Conservation (phyloP, 148 eudicot species). For the Cornus florida region DNA sequence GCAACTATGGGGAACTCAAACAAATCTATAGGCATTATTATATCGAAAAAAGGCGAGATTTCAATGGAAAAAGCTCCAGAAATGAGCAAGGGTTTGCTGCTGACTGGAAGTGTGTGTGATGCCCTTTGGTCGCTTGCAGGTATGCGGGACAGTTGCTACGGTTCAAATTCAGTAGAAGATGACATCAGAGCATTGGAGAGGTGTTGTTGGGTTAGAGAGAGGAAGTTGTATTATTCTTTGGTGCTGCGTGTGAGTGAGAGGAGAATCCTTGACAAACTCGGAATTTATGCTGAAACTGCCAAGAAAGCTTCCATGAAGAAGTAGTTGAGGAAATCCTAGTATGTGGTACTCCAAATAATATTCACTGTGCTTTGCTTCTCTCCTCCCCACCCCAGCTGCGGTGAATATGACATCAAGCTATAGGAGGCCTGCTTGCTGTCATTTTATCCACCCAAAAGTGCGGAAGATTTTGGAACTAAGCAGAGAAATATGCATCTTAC, state of each 20-base stretch:
- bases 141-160: constrained; percentile 69
- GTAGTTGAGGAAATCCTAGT: constrained; percentile 16
- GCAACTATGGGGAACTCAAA: constrained; percentile 27
- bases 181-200: constrained; percentile 45
- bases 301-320: constrained; percentile 11
- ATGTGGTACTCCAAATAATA: not conserved
- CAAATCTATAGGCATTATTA: constrained; percentile 13
- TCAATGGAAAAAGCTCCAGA: constrained; percentile 25
- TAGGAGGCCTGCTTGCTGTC: not conserved
- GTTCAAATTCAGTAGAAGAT: constrained; percentile 49
- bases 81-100: constrained; percentile 39
- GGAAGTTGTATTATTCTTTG: constrained; percentile 70
- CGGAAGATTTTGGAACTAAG: not conserved
- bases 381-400: not conserved
- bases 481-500: too few relatives aligned
- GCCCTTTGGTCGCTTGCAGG: constrained; percentile 69
- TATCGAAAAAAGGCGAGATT: constrained; percentile 23
- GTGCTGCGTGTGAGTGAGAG: constrained; percentile 76
- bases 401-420: not conserved
- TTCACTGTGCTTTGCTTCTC: not conserved
- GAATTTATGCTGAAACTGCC: constrained; percentile 35
- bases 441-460: not conserved
- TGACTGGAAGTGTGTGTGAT: constrained; percentile 52
- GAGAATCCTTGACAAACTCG: constrained; percentile 64
- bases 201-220: constrained; percentile 41